phyloP scores from a whole-genome alignment of 768 basidiomycete species.

The Pleurotus platypus region DNA sequence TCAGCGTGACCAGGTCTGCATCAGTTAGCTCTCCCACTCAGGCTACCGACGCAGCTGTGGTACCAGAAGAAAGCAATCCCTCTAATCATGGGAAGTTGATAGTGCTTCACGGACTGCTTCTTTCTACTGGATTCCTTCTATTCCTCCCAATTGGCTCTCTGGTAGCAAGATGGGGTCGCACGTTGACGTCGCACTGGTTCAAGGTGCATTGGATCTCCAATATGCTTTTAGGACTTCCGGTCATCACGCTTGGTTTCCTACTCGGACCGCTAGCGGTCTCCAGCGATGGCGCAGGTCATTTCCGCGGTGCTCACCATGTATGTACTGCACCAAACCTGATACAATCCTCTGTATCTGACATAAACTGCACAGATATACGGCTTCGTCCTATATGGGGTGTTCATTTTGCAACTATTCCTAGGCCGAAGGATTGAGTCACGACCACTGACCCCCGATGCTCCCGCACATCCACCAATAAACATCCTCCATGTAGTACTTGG shows the following conservation, averaged over 20 bases:
- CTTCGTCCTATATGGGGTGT: constrained; percentile 44
- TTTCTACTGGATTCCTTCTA: constrained; percentile 53
- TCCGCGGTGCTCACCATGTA: constrained; percentile 49
- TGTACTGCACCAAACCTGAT: constrained; percentile 8
- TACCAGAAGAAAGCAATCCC: background rate
- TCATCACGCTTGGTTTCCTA: constrained; percentile 45
- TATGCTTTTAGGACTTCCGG: constrained; percentile 42
- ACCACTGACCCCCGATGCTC: constrained; percentile 26
- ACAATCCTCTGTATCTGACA: background rate
- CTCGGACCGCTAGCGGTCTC: constrained; percentile 45
- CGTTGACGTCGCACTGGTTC: constrained; percentile 52
- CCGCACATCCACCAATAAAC: constrained; percentile 48
- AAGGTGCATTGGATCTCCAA: constrained; percentile 50
- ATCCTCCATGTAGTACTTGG: constrained; percentile 55
- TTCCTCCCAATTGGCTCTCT: constrained; percentile 52
- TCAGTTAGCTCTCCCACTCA: background rate
- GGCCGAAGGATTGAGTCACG: constrained; percentile 47
- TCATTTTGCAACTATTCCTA: constrained; percentile 47
- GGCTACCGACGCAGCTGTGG: background rate
- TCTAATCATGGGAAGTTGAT: constrained; percentile 37
- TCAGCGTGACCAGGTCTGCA: background rate
- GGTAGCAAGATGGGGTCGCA: constrained; percentile 51
- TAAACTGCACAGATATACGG: constrained; percentile 42
- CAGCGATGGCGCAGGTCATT: constrained; percentile 37
- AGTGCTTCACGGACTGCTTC: constrained; percentile 48